A percentile compares a stretch with the other conserved stretches of the same genome.
Evolutionary conservation across 352 stramenopile species (phyloP).

Genomic region (Phytophthora syringae): DNA sequence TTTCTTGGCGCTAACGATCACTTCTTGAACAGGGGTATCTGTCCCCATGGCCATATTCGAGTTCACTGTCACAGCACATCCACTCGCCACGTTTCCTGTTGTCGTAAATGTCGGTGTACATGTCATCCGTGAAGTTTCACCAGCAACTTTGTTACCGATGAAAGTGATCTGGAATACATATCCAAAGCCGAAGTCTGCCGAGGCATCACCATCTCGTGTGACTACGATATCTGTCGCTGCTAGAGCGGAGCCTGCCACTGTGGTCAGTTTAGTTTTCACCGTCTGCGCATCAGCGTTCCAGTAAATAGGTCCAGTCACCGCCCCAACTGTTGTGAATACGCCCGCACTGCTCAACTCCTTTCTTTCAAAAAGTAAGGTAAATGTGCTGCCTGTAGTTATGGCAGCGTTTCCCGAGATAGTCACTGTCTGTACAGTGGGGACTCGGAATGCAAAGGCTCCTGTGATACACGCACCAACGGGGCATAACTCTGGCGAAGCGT

Average conservation of each 20-base stretch:
- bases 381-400: slow-evolving; percentile 67
- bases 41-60: slow-evolving; percentile 71
- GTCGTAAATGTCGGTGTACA: slow-evolving; percentile 38
- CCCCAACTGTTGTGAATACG: slow-evolving; percentile 36
- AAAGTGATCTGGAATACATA: slow-evolving; percentile 83
- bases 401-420: slow-evolving; percentile 53
- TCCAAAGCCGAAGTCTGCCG: slow-evolving; percentile 58
- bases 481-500: slow-evolving; percentile 48
- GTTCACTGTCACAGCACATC: slow-evolving; percentile 60
- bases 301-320: slow-evolving; percentile 32
- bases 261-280: slow-evolving; percentile 39
- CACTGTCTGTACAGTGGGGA: slow-evolving; percentile 81
- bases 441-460: slow-evolving; percentile 66
- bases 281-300: slow-evolving; percentile 50
- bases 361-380: slow-evolving; percentile 53
- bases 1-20: slow-evolving; percentile 63
- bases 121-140: slow-evolving; percentile 45
- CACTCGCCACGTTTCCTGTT: slow-evolving; percentile 45
- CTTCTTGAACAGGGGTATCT: slow-evolving; percentile 73
- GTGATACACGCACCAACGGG: slow-evolving; percentile 54
- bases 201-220: slow-evolving; percentile 74
- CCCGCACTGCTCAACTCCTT: slow-evolving; percentile 37
- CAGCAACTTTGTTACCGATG: slow-evolving; percentile 71
- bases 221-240: slow-evolving; percentile 63
- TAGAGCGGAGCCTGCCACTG: slow-evolving; percentile 40